Evolutionary conservation across 371 early-diverging fungal genomes (phyloP).

Genomic region (Coemansia sp.): DNA sequence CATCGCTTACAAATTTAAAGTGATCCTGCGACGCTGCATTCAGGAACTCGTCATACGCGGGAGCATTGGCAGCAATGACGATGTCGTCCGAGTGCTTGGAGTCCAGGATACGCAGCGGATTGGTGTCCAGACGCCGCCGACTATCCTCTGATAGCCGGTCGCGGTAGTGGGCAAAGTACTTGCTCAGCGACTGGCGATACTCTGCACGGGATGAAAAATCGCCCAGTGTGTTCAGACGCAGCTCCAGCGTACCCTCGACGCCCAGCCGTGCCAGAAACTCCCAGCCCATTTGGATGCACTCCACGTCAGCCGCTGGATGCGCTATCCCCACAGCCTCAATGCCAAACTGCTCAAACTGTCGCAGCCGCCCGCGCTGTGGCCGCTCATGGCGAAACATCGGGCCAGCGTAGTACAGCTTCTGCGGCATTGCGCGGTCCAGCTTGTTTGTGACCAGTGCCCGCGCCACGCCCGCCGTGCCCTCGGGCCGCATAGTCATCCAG

Average conservation of each 20-base stretch:
- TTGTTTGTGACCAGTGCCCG: slow-evolving; percentile 57
- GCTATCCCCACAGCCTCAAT: slow-evolving; percentile 56
- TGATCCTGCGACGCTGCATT: slow-evolving; percentile 35
- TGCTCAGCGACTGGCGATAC: slow-evolving; percentile 51
- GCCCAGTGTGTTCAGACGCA: slow-evolving; percentile 62
- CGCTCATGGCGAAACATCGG: slow-evolving; percentile 70
- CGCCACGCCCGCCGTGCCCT: slow-evolving; percentile 64
- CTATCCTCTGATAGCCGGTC: slow-evolving; percentile 56
- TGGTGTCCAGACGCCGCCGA: slow-evolving; percentile 52
- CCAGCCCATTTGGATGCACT: slow-evolving; percentile 57
- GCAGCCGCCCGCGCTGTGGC: slow-evolving; percentile 64
- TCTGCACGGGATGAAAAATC: slow-evolving; percentile 51
- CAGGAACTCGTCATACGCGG: slow-evolving; percentile 52
- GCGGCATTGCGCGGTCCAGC: slow-evolving; percentile 49
- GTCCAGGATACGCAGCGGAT: slow-evolving; percentile 64
- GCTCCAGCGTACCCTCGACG: slow-evolving; percentile 33
- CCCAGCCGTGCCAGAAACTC: slow-evolving; percentile 51
- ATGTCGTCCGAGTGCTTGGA: slow-evolving; percentile 59
- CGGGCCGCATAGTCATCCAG: slow-evolving; percentile 62
- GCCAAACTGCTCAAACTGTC: slow-evolving; percentile 73
- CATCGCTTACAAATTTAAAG: slow-evolving; percentile 52
- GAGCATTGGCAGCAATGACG: slow-evolving; percentile 42
- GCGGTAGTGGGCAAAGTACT: slow-evolving; percentile 48
- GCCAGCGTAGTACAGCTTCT: slow-evolving; percentile 58
- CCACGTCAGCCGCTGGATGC: slow-evolving; percentile 59